A percentile compares a stretch with the other conserved stretches of the same genome.
Conservation (phyloP, 805 yeast species). For the Kluyveromyces starmeri region DNA sequence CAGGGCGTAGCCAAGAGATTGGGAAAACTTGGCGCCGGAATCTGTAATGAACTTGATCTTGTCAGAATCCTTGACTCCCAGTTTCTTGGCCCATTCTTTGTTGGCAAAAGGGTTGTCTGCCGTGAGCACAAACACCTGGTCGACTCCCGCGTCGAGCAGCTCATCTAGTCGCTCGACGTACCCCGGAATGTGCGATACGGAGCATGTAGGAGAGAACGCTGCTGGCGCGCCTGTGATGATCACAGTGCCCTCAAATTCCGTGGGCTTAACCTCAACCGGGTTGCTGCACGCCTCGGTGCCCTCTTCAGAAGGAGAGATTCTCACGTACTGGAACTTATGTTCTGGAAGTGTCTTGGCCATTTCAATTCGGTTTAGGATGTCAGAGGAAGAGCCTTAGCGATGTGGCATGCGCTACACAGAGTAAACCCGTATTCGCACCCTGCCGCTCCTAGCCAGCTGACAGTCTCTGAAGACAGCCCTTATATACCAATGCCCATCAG, state of each 20-base stretch:
- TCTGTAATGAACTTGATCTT: slow-evolving; percentile 56
- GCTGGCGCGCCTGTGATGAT: slow-evolving; percentile 76
- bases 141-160: slow-evolving; percentile 50
- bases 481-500: too few species aligned
- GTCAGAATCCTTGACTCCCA: slow-evolving; percentile 30
- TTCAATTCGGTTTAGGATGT: background rate
- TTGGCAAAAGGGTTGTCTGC: slow-evolving; percentile 66
- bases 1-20: slow-evolving; percentile 47
- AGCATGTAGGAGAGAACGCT: slow-evolving; percentile 81
- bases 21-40: slow-evolving; percentile 51
- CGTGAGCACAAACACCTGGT: slow-evolving; percentile 51
- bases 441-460: too few species aligned
- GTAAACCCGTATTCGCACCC: too few species aligned
- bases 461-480: too few species aligned
- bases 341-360: slow-evolving; percentile 6
- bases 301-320: slow-evolving; percentile 18
- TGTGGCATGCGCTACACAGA: too few species aligned
- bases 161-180: slow-evolving; percentile 41
- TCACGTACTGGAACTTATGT: slow-evolving; percentile 27
- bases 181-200: slow-evolving; percentile 64
- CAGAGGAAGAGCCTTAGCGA: too few species aligned
- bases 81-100: slow-evolving; percentile 52
- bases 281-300: slow-evolving; percentile 23
- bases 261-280: slow-evolving; percentile 23
- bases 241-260: slow-evolving; percentile 39